A percentile compares a stretch with the other conserved stretches of the same genome.
phyloP scores from a whole-genome alignment of 495 filamentous ascomycete species.

The Neurospora sp. region DNA sequence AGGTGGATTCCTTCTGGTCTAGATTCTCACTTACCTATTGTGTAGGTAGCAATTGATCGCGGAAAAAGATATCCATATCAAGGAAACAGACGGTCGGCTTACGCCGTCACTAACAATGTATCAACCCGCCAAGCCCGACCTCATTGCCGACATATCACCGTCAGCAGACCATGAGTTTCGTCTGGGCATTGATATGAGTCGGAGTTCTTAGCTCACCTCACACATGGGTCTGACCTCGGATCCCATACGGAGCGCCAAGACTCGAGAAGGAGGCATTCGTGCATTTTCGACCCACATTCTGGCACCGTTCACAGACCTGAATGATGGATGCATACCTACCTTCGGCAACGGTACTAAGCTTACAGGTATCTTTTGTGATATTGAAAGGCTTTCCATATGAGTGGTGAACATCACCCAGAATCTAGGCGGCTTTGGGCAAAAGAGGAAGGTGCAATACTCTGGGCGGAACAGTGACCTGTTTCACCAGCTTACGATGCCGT shows the following conservation, averaged over 20 bases:
- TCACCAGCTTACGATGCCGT: background rate
- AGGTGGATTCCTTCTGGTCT: background rate
- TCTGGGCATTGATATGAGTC: background rate
- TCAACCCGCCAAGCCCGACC: background rate
- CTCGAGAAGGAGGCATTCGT: background rate
- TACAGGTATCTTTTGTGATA: background rate
- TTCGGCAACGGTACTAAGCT: background rate
- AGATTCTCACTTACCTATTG: background rate
- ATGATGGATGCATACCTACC: background rate
- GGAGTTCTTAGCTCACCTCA: too few species aligned
- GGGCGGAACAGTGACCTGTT: background rate
- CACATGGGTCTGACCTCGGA: too few species aligned
- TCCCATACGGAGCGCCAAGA: too few species aligned
- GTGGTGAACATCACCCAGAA: background rate
- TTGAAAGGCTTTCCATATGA: background rate
- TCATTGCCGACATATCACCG: background rate
- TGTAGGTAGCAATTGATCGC: background rate
- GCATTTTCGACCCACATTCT: background rate
- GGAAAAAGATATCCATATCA: background rate
- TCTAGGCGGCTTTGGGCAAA: background rate
- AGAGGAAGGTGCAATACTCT: background rate
- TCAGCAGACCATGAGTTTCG: background rate
- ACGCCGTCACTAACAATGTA: background rate
- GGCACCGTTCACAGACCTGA: background rate
- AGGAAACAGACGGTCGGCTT: background rate